These are phyloP conservation scores for Malus domestica DNA, from an alignment of 306 rosid species.

Conservation along the genomic window ASM211411v1 NC_041804.1:6071501-6072000, in stretches of 20 bases:
- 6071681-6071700: not conserved
- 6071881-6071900: not conserved
- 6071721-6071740: not conserved
- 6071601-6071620: not conserved
- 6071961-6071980: not conserved
- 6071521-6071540: not conserved
- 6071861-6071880: not conserved
- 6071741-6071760: not conserved
- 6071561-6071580: too few relatives aligned
- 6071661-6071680: slow-evolving; percentile 15
- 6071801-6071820: not conserved
- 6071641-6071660: not conserved
- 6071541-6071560: not conserved
- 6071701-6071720: not conserved
- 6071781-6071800: not conserved
- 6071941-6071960: too few relatives aligned
- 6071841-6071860: not conserved
- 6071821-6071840: slow-evolving; percentile 2
- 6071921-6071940: not conserved
- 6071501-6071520: not conserved
- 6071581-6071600: not conserved
- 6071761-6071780: not conserved
- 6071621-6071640: not conserved
- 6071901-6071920: not conserved
- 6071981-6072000: not conserved